Evolutionary conservation across 495 filamentous ascomycete genomes (phyloP).

Genomic region (Chaetomium tenue): DNA sequence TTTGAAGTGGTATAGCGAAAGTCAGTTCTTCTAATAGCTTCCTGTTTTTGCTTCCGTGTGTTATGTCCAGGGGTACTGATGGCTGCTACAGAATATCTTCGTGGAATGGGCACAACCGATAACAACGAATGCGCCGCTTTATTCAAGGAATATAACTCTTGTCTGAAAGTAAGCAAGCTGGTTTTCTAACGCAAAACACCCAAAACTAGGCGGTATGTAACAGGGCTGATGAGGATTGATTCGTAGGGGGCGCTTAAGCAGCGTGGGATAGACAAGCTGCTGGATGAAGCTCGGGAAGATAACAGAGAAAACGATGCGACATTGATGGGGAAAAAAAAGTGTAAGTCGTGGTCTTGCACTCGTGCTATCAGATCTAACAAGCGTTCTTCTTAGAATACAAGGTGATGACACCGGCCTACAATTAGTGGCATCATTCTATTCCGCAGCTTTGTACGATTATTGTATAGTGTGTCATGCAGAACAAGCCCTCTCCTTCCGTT

Average conservation of each 20-base stretch:
- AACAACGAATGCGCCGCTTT: constrained; percentile 79
- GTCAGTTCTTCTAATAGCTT: constrained; percentile 47
- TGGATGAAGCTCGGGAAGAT: constrained; percentile 79
- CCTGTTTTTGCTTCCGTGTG: background rate
- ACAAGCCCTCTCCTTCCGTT: too few relatives aligned
- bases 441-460: background rate
- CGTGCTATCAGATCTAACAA: background rate
- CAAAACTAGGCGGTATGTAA: too few relatives aligned
- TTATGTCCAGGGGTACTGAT: constrained; percentile 8
- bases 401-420: background rate
- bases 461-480: background rate
- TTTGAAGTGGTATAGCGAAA: constrained; percentile 95
- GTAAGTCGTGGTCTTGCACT: constrained; percentile 14
- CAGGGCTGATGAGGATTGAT: background rate
- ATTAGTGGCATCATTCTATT: background rate
- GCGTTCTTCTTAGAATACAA: background rate
- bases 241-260: constrained; percentile 74
- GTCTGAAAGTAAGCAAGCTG: constrained; percentile 61
- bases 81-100: constrained; percentile 68
- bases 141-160: constrained; percentile 83
- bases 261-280: constrained; percentile 78
- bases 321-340: constrained; percentile 59
- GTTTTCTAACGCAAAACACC: background rate
- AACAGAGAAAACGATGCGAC: constrained; percentile 76
- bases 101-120: constrained; percentile 63